Percentiles rank a stretch among this genome's conserved stretches.
These are phyloP conservation scores for Pseudoscleropodium purum DNA, from an alignment of 225 moss, liverwort and hornwort genomes.

Conservation along the genomic window DNA sequence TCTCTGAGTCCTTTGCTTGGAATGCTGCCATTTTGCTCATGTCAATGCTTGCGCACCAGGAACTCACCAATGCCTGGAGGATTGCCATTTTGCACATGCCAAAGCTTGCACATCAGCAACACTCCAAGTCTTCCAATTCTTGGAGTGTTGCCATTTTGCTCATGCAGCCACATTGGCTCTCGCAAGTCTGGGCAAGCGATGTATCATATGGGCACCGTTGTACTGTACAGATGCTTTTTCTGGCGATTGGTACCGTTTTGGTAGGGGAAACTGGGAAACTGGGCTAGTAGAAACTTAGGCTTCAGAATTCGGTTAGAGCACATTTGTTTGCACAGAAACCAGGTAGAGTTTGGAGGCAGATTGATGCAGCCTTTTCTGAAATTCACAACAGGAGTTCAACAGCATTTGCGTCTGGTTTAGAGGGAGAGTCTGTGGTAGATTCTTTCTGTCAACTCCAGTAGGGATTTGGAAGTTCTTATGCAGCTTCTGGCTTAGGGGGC, in stretches of 20 bases:
- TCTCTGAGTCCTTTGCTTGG: background rate
- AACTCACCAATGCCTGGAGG: background rate
- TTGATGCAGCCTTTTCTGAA: background rate
- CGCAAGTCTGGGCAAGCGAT: background rate
- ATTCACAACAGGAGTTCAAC: background rate
- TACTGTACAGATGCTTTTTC: background rate
- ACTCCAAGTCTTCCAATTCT: background rate
- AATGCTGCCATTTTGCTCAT: background rate
- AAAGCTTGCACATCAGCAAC: background rate
- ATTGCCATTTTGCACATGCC: background rate
- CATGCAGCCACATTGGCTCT: constrained; percentile 9
- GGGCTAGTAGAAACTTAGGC: background rate
- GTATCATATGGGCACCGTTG: background rate
- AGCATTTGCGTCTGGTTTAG: background rate
- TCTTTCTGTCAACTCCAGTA: background rate
- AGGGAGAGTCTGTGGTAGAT: background rate
- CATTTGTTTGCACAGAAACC: background rate
- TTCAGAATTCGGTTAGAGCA: background rate
- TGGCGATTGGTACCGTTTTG: background rate
- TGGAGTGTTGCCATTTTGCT: background rate
- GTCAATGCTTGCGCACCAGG: background rate
- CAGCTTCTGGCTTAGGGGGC: background rate
- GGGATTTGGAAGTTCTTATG: background rate
- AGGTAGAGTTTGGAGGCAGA: background rate
- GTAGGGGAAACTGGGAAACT: background rate